phyloP scores from a whole-genome alignment of 2,329 filamentous ascomycete species.

The Teratosphaeria pseudoeucalypti region DNA sequence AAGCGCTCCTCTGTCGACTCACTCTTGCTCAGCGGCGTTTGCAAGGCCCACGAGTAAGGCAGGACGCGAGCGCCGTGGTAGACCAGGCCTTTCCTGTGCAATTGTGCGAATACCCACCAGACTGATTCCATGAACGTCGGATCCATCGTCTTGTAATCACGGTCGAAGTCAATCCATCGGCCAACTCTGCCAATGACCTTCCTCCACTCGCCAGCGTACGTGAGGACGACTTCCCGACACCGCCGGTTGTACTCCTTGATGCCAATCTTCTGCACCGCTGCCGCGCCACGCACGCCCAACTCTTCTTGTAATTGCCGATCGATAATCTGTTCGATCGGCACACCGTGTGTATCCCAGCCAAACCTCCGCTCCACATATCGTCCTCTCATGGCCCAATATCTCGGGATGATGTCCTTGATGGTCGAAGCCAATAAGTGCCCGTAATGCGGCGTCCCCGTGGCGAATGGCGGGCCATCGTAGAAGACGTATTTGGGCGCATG shows the following conservation, averaged over 20 bases:
- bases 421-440: constrained; percentile 79
- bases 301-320: constrained; percentile 61
- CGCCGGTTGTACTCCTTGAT: constrained; percentile 85
- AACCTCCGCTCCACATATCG: constrained; percentile 86
- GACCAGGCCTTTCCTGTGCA: constrained; percentile 80
- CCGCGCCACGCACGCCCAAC: constrained; percentile 75
- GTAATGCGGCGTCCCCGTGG: constrained; percentile 53
- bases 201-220: constrained; percentile 78
- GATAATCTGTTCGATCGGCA: constrained; percentile 94
- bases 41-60: constrained; percentile 87
- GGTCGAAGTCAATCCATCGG: constrained; percentile 96
- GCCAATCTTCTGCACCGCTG: constrained; percentile 76
- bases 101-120: constrained; percentile 94
- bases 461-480: constrained; percentile 59
- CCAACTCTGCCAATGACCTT: constrained; percentile 78
- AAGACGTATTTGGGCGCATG: constrained; percentile 82
- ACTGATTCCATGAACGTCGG: constrained; percentile 88
- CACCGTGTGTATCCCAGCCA: constrained; percentile 90
- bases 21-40: constrained; percentile 84
- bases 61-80: constrained; percentile 88
- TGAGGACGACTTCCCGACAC: constrained; percentile 88
- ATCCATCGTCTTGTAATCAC: constrained; percentile 98
- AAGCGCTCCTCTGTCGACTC: constrained; percentile 94
- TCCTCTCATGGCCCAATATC: constrained; percentile 97
- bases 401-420: constrained; percentile 92